Conservation (phyloP, 1,139 yeast species). For the Lodderomyces metapsilosis region DNA sequence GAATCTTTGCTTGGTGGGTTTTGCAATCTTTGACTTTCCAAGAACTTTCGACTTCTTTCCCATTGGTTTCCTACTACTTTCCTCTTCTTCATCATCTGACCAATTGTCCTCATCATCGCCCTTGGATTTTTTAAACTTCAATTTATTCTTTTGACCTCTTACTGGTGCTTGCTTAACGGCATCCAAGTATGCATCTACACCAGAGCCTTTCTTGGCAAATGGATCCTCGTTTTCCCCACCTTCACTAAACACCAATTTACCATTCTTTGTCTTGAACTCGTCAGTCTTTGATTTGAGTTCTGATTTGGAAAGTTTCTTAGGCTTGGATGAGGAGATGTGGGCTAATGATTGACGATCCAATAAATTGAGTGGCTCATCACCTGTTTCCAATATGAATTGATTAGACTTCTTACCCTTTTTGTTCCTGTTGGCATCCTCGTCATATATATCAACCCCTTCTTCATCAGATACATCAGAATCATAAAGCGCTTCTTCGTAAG, state of each 20-base stretch:
- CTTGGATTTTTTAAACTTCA: slow-evolving; percentile 74
- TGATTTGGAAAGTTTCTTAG: slow-evolving; percentile 52
- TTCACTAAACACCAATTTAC: slow-evolving; percentile 52
- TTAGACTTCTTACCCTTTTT: slow-evolving; percentile 17
- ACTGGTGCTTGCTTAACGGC: slow-evolving; percentile 92
- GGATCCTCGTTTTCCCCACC: slow-evolving; percentile 34
- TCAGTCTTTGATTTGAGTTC: slow-evolving; percentile 44
- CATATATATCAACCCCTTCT: slow-evolving; percentile 28
- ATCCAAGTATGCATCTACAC: slow-evolving; percentile 88
- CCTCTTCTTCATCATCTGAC: slow-evolving; percentile 46
- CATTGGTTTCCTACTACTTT: slow-evolving; percentile 8
- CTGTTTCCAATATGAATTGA: slow-evolving; percentile 74
- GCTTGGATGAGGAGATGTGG: slow-evolving; percentile 83
- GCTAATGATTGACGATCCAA: slow-evolving; percentile 82
- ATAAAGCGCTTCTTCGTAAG: slow-evolving; percentile 77
- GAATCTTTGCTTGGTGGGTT: slow-evolving; percentile 45
- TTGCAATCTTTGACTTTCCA: slow-evolving; percentile 28
- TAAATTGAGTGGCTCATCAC: slow-evolving; percentile 85
- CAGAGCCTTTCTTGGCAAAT: slow-evolving; percentile 46
- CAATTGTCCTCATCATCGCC: slow-evolving; percentile 52
- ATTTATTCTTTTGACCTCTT: slow-evolving; percentile 86
- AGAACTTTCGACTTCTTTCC: slow-evolving; percentile 16
- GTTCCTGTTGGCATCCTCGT: slow-evolving; percentile 16
- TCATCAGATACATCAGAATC: slow-evolving; percentile 57
- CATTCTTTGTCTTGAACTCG: slow-evolving; percentile 54